Evolutionary conservation across 164 flowering plant genomes (phyloP).

Genomic region (Sedum album): DNA sequence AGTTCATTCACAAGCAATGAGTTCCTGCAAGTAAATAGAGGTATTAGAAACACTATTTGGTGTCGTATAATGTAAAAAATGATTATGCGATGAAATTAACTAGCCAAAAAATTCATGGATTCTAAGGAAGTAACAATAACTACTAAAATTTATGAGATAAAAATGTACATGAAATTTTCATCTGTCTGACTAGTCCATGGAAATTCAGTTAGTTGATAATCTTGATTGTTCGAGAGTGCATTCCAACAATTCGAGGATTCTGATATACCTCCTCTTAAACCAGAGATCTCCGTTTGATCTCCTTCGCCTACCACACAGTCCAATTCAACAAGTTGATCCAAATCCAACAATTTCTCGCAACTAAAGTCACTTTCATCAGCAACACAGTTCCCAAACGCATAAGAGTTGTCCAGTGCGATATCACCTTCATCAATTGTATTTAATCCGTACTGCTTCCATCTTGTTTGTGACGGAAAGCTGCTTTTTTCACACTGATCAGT

Average conservation of each 20-base stretch:
- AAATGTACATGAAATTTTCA: not conserved
- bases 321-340: not conserved
- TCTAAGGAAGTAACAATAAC: not conserved
- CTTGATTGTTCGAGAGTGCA: not conserved
- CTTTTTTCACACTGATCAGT: not conserved
- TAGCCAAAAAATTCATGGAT: not conserved
- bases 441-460: not conserved
- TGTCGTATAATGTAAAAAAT: not conserved
- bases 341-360: not conserved
- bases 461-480: not conserved
- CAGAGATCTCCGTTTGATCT: not conserved
- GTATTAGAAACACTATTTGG: not conserved
- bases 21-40: not conserved
- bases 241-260: not conserved
- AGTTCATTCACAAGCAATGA: not conserved
- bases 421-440: not conserved
- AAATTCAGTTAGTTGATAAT: not conserved
- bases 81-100: not conserved
- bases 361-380: not conserved
- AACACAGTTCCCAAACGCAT: not conserved
- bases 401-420: not conserved
- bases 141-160: not conserved
- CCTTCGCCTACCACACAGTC: not conserved
- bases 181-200: not conserved
- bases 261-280: not conserved